Conservation (phyloP, 441 rosid species). For the Cnidoscolus chayamansa region DNA sequence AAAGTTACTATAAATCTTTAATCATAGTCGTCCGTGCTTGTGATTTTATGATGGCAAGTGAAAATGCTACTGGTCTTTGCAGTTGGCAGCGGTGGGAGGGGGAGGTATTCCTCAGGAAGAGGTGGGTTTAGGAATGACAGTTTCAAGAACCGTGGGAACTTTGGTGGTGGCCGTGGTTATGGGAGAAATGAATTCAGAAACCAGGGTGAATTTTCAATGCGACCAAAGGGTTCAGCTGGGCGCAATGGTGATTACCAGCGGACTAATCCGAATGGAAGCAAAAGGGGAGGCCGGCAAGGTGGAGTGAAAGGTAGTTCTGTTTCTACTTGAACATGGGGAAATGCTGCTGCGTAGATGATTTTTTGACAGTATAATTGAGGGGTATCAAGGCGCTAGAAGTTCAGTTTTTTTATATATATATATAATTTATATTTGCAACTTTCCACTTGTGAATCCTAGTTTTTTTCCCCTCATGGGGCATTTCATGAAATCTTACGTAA, state of each 20-base stretch:
- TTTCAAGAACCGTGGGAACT: conserved; percentile 65
- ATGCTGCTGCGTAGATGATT: conserved; percentile 8
- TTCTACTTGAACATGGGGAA: conserved; percentile 21
- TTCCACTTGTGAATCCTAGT: conserved; percentile 18
- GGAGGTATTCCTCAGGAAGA: conserved; percentile 67
- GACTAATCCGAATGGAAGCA: conserved; percentile 57
- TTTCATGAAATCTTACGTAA: conserved; percentile 28
- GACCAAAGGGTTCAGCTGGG: conserved; percentile 60
- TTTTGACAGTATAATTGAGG: conserved; percentile 36
- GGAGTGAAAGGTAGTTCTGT: conserved; percentile 36
- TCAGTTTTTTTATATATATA: conserved; percentile 18
- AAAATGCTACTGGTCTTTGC: conserved; percentile 20
- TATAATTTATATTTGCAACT: conserved; percentile 19
- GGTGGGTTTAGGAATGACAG: conserved; percentile 61
- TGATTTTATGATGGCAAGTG: background rate
- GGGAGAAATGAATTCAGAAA: conserved; percentile 63
- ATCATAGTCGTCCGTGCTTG: background rate
- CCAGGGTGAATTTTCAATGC: conserved; percentile 62
- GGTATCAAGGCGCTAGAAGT: conserved; percentile 27
- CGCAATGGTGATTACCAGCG: conserved; percentile 63
- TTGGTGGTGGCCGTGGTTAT: conserved; percentile 63
- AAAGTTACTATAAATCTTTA: background rate
- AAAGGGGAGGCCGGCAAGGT: conserved; percentile 62
- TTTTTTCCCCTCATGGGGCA: conserved; percentile 13
- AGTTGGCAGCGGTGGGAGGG: conserved; percentile 57